These are phyloP conservation scores for Saccharomycopsis sp. DNA, from an alignment of 805 yeast genomes.

Conservation along the genomic window DNA sequence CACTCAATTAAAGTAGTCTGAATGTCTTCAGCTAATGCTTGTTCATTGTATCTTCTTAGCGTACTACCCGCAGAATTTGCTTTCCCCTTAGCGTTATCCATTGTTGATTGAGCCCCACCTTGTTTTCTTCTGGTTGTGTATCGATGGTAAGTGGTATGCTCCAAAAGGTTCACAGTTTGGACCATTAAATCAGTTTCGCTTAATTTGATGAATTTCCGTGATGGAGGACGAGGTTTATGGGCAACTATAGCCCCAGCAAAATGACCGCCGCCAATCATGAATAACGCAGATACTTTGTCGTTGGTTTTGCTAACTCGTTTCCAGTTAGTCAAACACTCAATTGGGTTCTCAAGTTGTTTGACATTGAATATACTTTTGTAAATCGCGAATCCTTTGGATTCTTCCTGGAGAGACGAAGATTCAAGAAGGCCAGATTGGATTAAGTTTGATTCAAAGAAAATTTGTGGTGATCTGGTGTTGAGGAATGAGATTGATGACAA, in stretches of 20 bases:
- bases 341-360: conserved; percentile 40
- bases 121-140: conserved; percentile 95
- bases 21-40: conserved; percentile 73
- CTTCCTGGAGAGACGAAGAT: conserved; percentile 5
- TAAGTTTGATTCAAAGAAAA: conserved; percentile 49
- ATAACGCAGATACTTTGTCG: conserved; percentile 55
- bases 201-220: conserved; percentile 49
- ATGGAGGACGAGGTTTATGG: conserved; percentile 52
- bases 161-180: conserved; percentile 59
- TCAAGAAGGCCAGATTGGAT: background rate
- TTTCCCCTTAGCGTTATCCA: conserved; percentile 87
- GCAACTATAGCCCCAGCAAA: conserved; percentile 92
- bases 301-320: conserved; percentile 17
- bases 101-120: conserved; percentile 94
- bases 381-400: conserved; percentile 47
- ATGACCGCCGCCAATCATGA: conserved; percentile 97
- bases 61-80: conserved; percentile 95
- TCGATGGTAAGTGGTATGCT: conserved; percentile 83
- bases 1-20: conserved; percentile 59
- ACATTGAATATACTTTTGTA: conserved; percentile 56
- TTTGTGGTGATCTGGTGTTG: conserved; percentile 64
- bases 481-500: conserved; percentile 37
- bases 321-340: conserved; percentile 39
- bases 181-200: conserved; percentile 38
- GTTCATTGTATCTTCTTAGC: conserved; percentile 84